These are phyloP conservation scores for Withania somnifera DNA, from an alignment of 305 asterid species.

Conservation along the genomic window DNA sequence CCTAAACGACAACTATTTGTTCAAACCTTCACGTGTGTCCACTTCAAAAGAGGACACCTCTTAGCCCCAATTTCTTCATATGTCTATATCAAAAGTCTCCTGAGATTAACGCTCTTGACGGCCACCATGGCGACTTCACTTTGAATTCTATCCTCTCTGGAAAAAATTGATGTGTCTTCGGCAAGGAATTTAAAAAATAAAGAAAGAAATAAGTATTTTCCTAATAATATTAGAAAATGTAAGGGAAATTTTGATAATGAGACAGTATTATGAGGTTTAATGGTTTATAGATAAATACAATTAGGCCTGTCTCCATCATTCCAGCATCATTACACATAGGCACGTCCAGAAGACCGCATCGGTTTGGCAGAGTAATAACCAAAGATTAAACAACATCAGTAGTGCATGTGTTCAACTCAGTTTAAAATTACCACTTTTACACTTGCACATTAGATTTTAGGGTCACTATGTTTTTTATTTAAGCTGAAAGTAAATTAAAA, in stretches of 20 bases:
- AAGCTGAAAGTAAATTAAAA: too few relatives aligned
- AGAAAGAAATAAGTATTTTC: too few relatives aligned
- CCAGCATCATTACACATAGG: not conserved
- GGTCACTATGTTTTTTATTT: too few relatives aligned
- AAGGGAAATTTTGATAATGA: too few relatives aligned
- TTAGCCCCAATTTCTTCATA: not conserved
- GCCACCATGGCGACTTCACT: not conserved
- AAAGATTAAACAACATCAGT: not conserved
- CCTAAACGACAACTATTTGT: not conserved
- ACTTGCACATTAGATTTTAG: not conserved
- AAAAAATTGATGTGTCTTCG: too few relatives aligned
- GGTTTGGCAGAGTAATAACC: not conserved
- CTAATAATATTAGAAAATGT: not conserved
- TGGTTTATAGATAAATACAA: not conserved
- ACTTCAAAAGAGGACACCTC: not conserved
- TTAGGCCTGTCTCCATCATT: slow-evolving; percentile 1
- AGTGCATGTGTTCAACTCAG: not conserved
- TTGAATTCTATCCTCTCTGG: not conserved
- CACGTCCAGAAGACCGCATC: slow-evolving; percentile 3
- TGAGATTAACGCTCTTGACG: not conserved
- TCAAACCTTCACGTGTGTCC: slow-evolving; percentile 1
- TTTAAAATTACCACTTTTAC: not conserved
- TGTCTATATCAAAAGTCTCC: not conserved
- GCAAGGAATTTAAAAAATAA: too few relatives aligned
- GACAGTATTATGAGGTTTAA: slow-evolving; percentile 2